Percentiles rank a stretch among this genome's conserved stretches.
These are phyloP conservation scores for Colletotrichum sp. DNA, from an alignment of 2,329 filamentous ascomycete species.

Conservation along the genomic window DNA sequence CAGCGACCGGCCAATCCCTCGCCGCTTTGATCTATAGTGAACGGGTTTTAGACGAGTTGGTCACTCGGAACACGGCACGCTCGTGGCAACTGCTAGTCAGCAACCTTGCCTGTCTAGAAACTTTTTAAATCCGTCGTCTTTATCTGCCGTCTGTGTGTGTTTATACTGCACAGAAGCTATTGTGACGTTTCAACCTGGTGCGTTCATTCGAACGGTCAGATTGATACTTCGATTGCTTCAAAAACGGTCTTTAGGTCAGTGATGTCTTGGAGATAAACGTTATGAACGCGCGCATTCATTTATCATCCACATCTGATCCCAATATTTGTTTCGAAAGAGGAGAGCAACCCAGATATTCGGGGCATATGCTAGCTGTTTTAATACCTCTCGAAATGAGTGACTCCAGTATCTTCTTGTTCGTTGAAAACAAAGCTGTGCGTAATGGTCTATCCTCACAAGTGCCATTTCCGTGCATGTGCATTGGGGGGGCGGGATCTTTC, in stretches of 20 bases:
- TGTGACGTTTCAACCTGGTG: not conserved
- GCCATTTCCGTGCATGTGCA: too few relatives aligned
- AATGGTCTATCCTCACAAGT: too few relatives aligned
- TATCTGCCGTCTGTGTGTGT: not conserved
- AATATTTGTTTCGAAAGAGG: not conserved
- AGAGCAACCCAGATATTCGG: not conserved
- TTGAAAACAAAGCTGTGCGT: too few relatives aligned
- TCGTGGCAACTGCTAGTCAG: not conserved
- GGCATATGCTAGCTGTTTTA: not conserved
- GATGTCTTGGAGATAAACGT: not conserved
- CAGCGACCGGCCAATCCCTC: not conserved
- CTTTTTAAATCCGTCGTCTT: not conserved
- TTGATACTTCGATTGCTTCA: not conserved
- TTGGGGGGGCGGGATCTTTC: too few relatives aligned
- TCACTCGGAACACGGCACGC: not conserved
- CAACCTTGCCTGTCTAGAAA: not conserved
- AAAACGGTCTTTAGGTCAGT: not conserved
- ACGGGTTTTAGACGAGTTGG: not conserved
- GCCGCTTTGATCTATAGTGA: too few relatives aligned
- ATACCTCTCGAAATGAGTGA: fast-evolving
- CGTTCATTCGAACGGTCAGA: not conserved
- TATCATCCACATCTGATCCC: fast-evolving
- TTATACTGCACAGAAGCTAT: not conserved
- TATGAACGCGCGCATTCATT: not conserved
- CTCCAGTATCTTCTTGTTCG: too few relatives aligned